A percentile compares a stretch with the other conserved stretches of the same genome.
phyloP scores from a whole-genome alignment of 441 rosid species.

The Erysimum pusillum region DNA sequence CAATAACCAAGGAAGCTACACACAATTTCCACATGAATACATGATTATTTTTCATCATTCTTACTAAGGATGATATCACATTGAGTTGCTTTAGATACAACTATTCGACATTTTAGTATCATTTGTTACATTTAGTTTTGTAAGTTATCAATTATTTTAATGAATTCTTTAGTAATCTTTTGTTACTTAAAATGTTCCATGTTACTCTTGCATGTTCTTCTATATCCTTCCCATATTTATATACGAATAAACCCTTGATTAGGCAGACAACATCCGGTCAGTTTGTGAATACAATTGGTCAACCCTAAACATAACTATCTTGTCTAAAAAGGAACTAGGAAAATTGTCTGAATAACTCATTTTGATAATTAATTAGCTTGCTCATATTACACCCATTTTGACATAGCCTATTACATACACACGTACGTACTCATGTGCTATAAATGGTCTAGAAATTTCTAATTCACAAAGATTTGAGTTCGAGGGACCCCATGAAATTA shows the following conservation, averaged over 20 bases:
- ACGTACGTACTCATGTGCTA: background rate
- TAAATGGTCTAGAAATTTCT: constrained; percentile 32
- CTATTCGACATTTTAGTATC: too few relatives aligned
- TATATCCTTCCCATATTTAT: background rate
- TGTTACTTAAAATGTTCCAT: constrained; percentile 24
- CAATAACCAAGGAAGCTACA: background rate
- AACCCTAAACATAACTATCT: background rate
- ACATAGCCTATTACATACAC: background rate
- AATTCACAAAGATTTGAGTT: background rate
- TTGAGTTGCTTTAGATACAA: background rate
- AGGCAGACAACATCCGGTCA: constrained; percentile 15
- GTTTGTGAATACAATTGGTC: background rate
- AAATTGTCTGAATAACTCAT: too few relatives aligned
- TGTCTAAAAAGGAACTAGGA: too few relatives aligned
- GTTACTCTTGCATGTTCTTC: constrained; percentile 38
- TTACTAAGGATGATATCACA: background rate
- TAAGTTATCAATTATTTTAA: background rate
- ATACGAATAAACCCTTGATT: constrained; percentile 3
- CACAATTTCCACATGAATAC: background rate
- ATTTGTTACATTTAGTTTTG: background rate
- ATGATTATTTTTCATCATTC: background rate
- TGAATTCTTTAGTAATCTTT: background rate
- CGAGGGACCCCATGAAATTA: constrained; percentile 23
- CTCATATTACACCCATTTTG: too few relatives aligned
- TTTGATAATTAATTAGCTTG: too few relatives aligned